Percentiles rank a stretch among this genome's conserved stretches.
phyloP scores from a whole-genome alignment of 83 land plant genomes.

The Thuja plicata region DNA sequence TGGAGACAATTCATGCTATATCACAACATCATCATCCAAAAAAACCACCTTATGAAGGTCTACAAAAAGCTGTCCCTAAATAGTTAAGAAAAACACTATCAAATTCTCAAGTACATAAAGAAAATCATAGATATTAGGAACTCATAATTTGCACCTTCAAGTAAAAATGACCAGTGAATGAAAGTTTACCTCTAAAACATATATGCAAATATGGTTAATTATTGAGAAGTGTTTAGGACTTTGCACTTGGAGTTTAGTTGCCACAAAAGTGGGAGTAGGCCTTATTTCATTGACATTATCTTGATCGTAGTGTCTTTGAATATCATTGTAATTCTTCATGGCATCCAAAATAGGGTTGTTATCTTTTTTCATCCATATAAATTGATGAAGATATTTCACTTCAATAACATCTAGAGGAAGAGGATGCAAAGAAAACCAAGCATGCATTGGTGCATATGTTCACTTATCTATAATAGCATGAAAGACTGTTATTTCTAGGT shows the following conservation, averaged over 20 bases:
- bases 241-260: constrained; percentile 79
- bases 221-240: constrained; percentile 85
- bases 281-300: constrained; percentile 55
- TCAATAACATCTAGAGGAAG: constrained; percentile 80
- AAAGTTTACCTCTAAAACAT: constrained; percentile 79
- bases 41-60: constrained; percentile 81
- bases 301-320: constrained; percentile 71
- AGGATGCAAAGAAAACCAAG: constrained; percentile 88
- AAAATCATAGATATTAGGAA: not conserved
- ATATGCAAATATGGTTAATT: constrained; percentile 87
- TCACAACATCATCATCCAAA: constrained; percentile 91
- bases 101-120: not conserved
- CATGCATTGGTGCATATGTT: constrained; percentile 91
- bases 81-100: not conserved
- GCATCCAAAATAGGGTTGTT: constrained; percentile 85
- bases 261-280: constrained; percentile 60
- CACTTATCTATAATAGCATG: constrained; percentile 87
- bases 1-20: constrained; percentile 77
- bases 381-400: constrained; percentile 85
- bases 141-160: not conserved
- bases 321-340: constrained; percentile 72
- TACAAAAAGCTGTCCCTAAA: constrained; percentile 78
- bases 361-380: constrained; percentile 83
- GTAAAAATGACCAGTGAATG: not conserved
- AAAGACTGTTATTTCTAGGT: constrained; percentile 61